Conservation (phyloP, 805 yeast species). For the Sugiyamaella marilandica region DNA sequence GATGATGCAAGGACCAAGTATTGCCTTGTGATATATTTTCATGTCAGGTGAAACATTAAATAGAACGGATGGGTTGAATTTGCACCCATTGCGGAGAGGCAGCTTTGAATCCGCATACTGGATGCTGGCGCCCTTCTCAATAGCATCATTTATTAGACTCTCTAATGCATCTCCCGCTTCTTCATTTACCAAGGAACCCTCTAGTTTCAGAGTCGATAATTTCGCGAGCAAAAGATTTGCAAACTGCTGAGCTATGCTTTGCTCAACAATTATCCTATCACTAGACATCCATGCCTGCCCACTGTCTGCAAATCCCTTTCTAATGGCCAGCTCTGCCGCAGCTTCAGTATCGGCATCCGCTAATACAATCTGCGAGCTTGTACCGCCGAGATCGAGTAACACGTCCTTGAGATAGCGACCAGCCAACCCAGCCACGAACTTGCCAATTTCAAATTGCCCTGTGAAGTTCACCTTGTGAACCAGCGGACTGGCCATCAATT, state of each 20-base stretch:
- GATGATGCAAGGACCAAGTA: conserved; percentile 75
- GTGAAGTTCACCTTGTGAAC: conserved; percentile 84
- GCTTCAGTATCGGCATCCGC: conserved; percentile 74
- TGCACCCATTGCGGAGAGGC: background rate
- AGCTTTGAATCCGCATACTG: conserved; percentile 60
- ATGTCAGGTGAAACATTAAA: conserved; percentile 55
- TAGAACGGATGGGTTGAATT: conserved; percentile 38
- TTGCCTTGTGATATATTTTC: conserved; percentile 67
- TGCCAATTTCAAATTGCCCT: conserved; percentile 79
- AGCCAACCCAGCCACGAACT: conserved; percentile 62
- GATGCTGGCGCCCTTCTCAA: conserved; percentile 61
- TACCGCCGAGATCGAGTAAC: conserved; percentile 89
- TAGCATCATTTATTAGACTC: conserved; percentile 51
- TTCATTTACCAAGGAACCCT: background rate
- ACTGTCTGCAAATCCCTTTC: conserved; percentile 82
- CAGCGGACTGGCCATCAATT: conserved; percentile 63
- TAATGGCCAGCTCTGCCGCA: conserved; percentile 66
- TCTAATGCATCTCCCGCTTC: conserved; percentile 14
- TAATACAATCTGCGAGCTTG: conserved; percentile 83
- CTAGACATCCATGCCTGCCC: conserved; percentile 97
- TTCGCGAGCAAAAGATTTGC: background rate
- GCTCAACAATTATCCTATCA: conserved; percentile 84
- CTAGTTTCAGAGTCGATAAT: background rate
- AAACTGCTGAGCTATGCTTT: conserved; percentile 69
- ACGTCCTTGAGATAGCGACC: conserved; percentile 71